Conservation (phyloP, 768 basidiomycete species). For the Grammothele lineata region DNA sequence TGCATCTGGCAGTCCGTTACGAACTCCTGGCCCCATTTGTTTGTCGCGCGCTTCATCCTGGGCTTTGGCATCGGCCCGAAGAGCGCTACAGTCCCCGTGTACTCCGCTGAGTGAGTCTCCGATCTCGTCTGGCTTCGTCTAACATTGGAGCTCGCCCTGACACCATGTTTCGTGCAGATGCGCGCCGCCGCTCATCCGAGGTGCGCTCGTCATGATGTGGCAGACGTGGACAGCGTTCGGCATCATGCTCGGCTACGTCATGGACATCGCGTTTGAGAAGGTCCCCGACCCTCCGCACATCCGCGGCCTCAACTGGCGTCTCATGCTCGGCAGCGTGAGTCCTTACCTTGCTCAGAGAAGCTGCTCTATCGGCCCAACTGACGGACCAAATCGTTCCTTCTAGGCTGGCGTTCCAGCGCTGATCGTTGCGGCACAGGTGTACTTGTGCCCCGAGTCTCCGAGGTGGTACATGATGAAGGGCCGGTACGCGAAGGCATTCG, state of each 20-base stretch:
- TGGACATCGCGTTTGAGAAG: slow-evolving; percentile 57
- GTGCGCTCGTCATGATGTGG: slow-evolving; percentile 14
- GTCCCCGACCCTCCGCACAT: slow-evolving; percentile 46
- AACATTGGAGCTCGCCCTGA: too few species aligned
- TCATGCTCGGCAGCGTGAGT: slow-evolving; percentile 72
- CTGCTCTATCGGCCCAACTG: background rate
- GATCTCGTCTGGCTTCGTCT: too few species aligned
- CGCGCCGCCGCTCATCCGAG: background rate
- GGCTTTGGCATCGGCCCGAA: slow-evolving; percentile 54
- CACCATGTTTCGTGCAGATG: background rate
- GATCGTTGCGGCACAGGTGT: slow-evolving; percentile 35
- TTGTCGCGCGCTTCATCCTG: slow-evolving; percentile 47
- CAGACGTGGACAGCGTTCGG: slow-evolving; percentile 88
- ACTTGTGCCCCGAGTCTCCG: slow-evolving; percentile 60
- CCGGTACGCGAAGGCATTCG: slow-evolving; percentile 61
- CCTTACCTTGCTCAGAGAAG: slow-evolving; percentile 22
- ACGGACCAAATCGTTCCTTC: background rate
- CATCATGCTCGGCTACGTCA: slow-evolving; percentile 64
- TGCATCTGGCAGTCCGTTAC: slow-evolving; percentile 51
- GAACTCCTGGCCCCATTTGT: slow-evolving; percentile 52
- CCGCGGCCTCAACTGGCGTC: slow-evolving; percentile 70
- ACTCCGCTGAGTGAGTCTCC: slow-evolving; percentile 64
- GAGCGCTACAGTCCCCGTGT: slow-evolving; percentile 54
- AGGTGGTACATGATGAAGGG: slow-evolving; percentile 81
- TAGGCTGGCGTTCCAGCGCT: slow-evolving; percentile 37